Base-by-base conservation (phyloP, 306 rosid genomes). In the Acacia acuminata region DNA sequence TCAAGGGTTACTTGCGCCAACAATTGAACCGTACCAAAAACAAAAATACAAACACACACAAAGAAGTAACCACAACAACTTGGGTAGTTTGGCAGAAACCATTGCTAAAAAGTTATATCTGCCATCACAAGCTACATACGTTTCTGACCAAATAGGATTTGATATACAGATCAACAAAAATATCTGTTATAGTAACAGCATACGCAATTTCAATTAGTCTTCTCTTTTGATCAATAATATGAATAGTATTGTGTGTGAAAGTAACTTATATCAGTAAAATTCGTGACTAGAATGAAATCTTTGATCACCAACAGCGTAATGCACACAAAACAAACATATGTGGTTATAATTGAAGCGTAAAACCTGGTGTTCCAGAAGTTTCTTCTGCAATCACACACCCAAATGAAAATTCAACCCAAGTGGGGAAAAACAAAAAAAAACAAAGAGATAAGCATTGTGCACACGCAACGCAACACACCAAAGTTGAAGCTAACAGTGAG, bases 391-490 rank as follows among this genome's bases (percentile, higher is more conserved):
- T 68, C 48, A 36, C 48, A 36, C 27, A 38, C 43, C 10, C 71
- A 14, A 5, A 5, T 61, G 8, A 24, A 58, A n/a, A 22, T 58
- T 58, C 65, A 58, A 58, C 32, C 47, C 58, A 36, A 34, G 5
- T 40, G 2, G 1, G 8, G 34, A 66, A 66, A 5, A 13, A 0
- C 3, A 67, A 13, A 14, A 64, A 34, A 8, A 13, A 19, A 0
- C 8, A 67, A 68, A 12, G 22, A 34, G 71, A 8, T 16, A 66
- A 34, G 14, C 22, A 19, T 9, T 36, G 73, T 8, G 25, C 48
- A 19, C 73, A 68, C 73, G 73, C 73, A 64, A 64, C 70, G 68
- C 38, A 66, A 68, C 15, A 68, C 73, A 68, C 27, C 48, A 68
- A 68, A 68, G 73, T 68, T 68, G 73, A 68, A 68, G 25, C 36